Evolutionary conservation across 2,329 filamentous ascomycete genomes (phyloP).

Genomic region (Colletotrichum salicis): DNA sequence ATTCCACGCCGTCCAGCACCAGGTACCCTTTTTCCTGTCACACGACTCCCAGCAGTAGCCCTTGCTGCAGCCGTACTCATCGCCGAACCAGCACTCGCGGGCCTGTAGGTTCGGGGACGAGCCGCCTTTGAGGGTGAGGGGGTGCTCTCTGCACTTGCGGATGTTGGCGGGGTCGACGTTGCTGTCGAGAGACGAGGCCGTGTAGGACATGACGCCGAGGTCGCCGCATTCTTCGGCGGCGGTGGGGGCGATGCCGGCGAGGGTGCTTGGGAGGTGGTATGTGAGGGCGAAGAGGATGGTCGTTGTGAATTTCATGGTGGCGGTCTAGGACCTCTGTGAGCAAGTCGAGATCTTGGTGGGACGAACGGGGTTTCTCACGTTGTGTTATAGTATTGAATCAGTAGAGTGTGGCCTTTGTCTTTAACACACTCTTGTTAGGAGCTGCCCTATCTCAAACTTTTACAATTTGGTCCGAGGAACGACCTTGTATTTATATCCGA

Average conservation of each 20-base stretch:
- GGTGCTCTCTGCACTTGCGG: constrained; percentile 6
- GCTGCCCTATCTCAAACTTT: neutral
- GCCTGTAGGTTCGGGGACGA: neutral
- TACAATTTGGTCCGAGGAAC: neutral
- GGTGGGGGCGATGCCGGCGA: neutral
- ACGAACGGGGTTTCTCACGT: neutral
- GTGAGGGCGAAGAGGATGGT: neutral
- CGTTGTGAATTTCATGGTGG: neutral
- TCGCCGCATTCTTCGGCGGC: neutral
- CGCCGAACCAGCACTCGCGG: neutral
- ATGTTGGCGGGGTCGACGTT: neutral
- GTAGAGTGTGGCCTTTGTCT: neutral
- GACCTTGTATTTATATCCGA: neutral
- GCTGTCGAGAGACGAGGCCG: neutral
- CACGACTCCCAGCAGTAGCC: constrained; percentile 1
- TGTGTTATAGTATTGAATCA: neutral
- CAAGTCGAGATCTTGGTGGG: neutral
- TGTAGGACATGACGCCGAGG: constrained; percentile 12
- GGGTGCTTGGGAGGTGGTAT: neutral
- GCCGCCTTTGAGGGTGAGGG: neutral
- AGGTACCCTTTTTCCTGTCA: neutral
- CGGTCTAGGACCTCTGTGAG: neutral
- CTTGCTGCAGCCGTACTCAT: constrained; percentile 1
- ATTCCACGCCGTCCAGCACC: constrained; percentile 11
- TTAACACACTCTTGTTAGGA: neutral